Evolutionary conservation across 2,329 filamentous ascomycete genomes (phyloP).

Genomic region (Karstenula rhodostoma): DNA sequence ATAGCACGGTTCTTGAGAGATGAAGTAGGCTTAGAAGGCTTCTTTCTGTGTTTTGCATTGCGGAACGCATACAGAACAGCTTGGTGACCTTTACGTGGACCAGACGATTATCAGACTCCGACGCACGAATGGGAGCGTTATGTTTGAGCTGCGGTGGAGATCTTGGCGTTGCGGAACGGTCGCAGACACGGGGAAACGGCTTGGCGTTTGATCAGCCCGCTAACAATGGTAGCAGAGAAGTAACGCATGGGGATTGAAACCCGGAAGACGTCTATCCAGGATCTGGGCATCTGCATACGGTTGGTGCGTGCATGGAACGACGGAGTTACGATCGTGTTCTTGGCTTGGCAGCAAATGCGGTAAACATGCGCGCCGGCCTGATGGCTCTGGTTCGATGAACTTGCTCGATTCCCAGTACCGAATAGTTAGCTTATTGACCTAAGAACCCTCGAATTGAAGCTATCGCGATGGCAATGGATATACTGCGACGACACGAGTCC

Average conservation of each 20-base stretch:
- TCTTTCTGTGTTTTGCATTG: constrained; percentile 4
- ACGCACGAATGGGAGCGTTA: constrained; percentile 19
- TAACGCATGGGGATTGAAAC: constrained; percentile 11
- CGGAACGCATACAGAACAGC: constrained; percentile 24
- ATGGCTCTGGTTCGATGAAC: background rate
- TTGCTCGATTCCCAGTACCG: too few species aligned
- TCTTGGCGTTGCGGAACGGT: constrained; percentile 28
- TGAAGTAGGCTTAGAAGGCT: background rate
- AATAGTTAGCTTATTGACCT: too few species aligned
- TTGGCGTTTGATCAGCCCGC: constrained; percentile 28
- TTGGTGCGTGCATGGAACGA: background rate
- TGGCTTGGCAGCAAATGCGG: background rate
- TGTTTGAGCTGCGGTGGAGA: constrained; percentile 16
- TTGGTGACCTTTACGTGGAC: constrained; percentile 20
- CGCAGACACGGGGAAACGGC: constrained; percentile 18
- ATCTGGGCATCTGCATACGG: background rate
- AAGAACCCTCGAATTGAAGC: too few species aligned
- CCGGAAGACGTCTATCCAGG: constrained; percentile 7
- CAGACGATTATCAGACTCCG: constrained; percentile 18
- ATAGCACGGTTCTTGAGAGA: constrained; percentile 8
- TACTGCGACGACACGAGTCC: too few species aligned
- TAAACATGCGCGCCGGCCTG: background rate
- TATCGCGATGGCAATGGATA: too few species aligned
- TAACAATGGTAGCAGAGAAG: constrained; percentile 1
- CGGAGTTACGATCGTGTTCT: background rate